Evolutionary conservation across 371 early-diverging fungal genomes (phyloP), one percentile per base, ranked within the genome.

Genomic region (Nematocida parisii): DNA sequence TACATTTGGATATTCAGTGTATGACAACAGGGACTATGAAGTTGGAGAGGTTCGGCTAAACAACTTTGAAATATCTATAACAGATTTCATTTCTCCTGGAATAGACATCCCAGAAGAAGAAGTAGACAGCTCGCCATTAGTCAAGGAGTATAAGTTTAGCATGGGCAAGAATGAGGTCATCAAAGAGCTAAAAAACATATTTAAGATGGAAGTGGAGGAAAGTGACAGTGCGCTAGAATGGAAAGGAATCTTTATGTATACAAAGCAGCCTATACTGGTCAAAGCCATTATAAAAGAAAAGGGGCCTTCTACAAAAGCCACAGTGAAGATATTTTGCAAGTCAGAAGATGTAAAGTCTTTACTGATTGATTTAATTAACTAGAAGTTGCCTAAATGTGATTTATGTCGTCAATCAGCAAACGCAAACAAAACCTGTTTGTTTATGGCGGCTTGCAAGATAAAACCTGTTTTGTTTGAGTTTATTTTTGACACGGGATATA

Each of bases 11-110:
- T 77, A 77, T 46, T 46, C 68, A 13, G 80, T 77, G 1, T 67
- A 71, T 46, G 80, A 77, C 62, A 71, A 70, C 55, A 42, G 71
- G 46, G 80, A 77, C 60, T 77, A 77, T 40, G 80, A 77, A 62
- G 58, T 50, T 33, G 80, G 80, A 22, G 80, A 77, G 56, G 71
- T 77, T 7, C 5, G 80, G 22, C 9, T 77, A 33, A 57, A 47
- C 40, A 7, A 40, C 42, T 67, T 58, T 57, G 80, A 77, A 27
- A 67, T 77, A 45, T 5, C 7, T 9, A 7, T 54, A 9, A 39
- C 11, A 9, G 80, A 77, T 33, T 77, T 77, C 60, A 61, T 77
- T 58, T 20, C 57, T 11, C 57, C 54, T n/a, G 64, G 39, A 6
- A 1, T 54, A 5, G 40, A 18, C 47, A 50, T 50, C 4, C n/a